Percentiles rank a stretch among this genome's conserved stretches.
Conservation (phyloP, 2,329 filamentous ascomycete genomes). For the Dothideomycetes sp. region DNA sequence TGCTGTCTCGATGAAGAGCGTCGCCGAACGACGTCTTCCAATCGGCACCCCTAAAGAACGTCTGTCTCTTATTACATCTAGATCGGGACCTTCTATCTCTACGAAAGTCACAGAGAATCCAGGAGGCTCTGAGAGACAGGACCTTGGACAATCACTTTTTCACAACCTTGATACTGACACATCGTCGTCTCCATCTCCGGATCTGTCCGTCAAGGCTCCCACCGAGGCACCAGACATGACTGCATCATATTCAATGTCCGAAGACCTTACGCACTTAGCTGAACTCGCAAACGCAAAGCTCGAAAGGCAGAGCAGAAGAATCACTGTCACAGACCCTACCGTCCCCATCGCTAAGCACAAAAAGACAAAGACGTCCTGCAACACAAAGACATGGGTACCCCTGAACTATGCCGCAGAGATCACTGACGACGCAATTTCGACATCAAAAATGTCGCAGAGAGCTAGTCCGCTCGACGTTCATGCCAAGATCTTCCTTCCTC, state of each 20-base stretch:
- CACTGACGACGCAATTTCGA: conserved; percentile 15
- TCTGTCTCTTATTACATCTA: conserved; percentile 9
- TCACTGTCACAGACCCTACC: conserved; percentile 23
- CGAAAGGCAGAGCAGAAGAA: conserved; percentile 25
- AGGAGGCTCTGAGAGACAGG: too few relatives aligned
- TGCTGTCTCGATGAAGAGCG: neutral
- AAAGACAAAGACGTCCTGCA: conserved; percentile 16
- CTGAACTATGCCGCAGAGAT: conserved; percentile 19
- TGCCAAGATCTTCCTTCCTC: conserved; percentile 24
- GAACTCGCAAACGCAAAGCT: conserved; percentile 24
- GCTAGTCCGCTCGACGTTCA: conserved; percentile 19
- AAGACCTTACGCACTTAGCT: conserved; percentile 10
- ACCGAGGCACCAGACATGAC: neutral
- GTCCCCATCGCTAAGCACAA: conserved; percentile 12
- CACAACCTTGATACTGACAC: too few relatives aligned
- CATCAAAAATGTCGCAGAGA: conserved; percentile 8
- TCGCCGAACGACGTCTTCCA: conserved; percentile 20
- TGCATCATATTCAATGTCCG: conserved; percentile 3
- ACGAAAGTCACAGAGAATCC: too few relatives aligned
- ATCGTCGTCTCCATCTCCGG: too few relatives aligned
- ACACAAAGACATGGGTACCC: conserved; percentile 21
- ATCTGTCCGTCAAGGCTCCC: conserved; percentile 4
- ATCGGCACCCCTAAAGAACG: conserved; percentile 20
- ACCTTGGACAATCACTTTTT: too few relatives aligned
- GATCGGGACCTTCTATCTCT: too few relatives aligned